Evolutionary conservation across 176 grass and related monocot genomes (phyloP).

Genomic region (Triticum dicoccoides): DNA sequence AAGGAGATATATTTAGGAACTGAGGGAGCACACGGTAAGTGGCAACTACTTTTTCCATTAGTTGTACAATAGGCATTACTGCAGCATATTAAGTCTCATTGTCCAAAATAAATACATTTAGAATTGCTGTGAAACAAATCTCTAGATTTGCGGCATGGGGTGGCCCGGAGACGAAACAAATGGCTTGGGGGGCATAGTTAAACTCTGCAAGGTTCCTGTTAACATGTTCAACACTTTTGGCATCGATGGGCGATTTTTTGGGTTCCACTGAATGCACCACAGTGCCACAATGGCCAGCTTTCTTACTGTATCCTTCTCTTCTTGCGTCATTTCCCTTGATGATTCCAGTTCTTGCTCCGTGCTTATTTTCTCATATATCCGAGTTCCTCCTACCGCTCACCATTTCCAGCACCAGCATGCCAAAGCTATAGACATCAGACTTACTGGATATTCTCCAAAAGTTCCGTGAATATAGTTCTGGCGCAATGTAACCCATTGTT

Average conservation of each 20-base stretch:
- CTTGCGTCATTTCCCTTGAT: background rate
- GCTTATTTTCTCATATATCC: background rate
- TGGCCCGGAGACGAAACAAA: background rate
- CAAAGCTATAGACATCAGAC: background rate
- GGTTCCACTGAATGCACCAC: conserved; percentile 10
- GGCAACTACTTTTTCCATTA: too few species aligned
- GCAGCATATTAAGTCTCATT: background rate
- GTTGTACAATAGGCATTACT: too few species aligned
- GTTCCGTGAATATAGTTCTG: background rate
- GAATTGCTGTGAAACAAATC: background rate
- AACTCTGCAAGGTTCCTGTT: background rate
- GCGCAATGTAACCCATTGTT: background rate
- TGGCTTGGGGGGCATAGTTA: background rate
- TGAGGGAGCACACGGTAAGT: too few species aligned
- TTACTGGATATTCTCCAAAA: background rate
- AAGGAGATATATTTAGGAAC: too few species aligned
- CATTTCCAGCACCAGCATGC: conserved; percentile 16
- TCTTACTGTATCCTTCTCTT: background rate
- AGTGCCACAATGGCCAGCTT: conserved; percentile 1
- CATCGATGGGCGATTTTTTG: background rate
- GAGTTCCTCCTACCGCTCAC: background rate
- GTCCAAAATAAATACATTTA: background rate
- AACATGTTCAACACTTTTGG: background rate
- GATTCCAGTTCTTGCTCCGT: background rate
- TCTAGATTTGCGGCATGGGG: background rate